Evolutionary conservation across 2,329 filamentous ascomycete species (phyloP), one percentile per base, ranked within the genome.

Genomic region (Apiospora malaysiana): DNA sequence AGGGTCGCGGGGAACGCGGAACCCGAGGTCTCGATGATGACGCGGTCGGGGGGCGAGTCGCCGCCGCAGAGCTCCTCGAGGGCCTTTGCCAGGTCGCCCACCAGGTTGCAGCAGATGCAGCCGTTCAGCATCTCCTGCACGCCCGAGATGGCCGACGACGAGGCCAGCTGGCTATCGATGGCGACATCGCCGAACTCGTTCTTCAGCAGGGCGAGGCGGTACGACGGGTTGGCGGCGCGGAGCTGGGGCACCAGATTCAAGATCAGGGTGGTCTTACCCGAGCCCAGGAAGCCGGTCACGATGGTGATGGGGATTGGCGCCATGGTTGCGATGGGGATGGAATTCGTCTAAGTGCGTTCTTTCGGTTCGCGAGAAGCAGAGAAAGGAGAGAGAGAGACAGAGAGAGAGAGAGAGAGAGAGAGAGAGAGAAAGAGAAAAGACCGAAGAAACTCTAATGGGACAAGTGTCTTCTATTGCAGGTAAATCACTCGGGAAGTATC

Each of bases 51-150:
- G 0, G 75, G 73, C 45, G 86, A 81, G 18, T 40, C 56, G 56
- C 56, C 32, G 32, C 32, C 23, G 32, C 43, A 88, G 51, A 99
- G 90, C 78, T 96, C 91, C 59, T 88, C 83, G 23, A 99, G 90
- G 1, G 95, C 95, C 66, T 92, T 90, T 72, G 90, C 89, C 9
- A 99, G 90, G 81, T 97, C 94, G 21, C 96, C 96, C 72, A 99
- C 95, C 37, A 98, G 92, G 80, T 98, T 98, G 85, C 96, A 99
- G 88, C 96, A 99, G 82, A 99, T 98, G 84, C 96, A 98, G 75
- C 95, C 96, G 81, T 97, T 97, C 69, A 99, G 91, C 0, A 99
- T 88, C 82, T 99, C 96, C 77, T 93, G 93, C 5, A 97, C 95
- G 70, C 94, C 95, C 0, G 94, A 92, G 75, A 99, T 94, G 73